Evolutionary conservation across 2,329 filamentous ascomycete species (phyloP), one percentile per base, ranked within the genome.

Genomic region (Neopestalotiopsis clavispora): DNA sequence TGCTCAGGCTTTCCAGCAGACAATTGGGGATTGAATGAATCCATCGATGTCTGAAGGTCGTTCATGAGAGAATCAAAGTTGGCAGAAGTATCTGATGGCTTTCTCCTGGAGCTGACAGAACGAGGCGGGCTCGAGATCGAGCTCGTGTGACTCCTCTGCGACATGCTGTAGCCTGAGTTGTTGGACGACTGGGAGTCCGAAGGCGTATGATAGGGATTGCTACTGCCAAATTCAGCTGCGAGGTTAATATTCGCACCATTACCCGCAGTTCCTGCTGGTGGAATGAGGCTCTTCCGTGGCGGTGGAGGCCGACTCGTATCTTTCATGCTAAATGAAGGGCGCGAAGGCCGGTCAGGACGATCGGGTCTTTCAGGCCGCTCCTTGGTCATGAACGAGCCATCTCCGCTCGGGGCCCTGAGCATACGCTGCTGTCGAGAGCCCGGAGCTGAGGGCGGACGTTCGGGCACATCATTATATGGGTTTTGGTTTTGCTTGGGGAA

Each of bases 141-240:
- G 74, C 90, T 92, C 1, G 86, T 81, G 69, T 87, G 86, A 73
- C 89, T 89, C 1, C 80, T 81, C n/a, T 79, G 80, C 10, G 76
- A 78, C 45, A 40, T 69, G 67, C 89, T 91, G 52, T 84, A 86
- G 0, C 84, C 86, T 2, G 91, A 93, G 59, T 86, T 85, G 20
- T 87, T 89, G 0, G 91, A 93, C 0, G 90, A 90, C 32, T 87
- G 85, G 1, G 91, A 94, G 69, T 88, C 86, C 1, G 89, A 89
- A 0, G 88, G 82, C 4, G 87, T 85, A 73, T 93, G 90, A 73
- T 92, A 91, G 0, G 89, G 87, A 73, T 91, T 91, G 42, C 87
- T 85, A 30, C 84, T 78, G 12, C 89, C 89, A 72, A 91, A 91
- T 69, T 90, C 89, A 40, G 83, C 84, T 1, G 85, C 87, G 7